Conservation (phyloP, 345 rosid genomes). For the Syzygium aromaticum region DNA sequence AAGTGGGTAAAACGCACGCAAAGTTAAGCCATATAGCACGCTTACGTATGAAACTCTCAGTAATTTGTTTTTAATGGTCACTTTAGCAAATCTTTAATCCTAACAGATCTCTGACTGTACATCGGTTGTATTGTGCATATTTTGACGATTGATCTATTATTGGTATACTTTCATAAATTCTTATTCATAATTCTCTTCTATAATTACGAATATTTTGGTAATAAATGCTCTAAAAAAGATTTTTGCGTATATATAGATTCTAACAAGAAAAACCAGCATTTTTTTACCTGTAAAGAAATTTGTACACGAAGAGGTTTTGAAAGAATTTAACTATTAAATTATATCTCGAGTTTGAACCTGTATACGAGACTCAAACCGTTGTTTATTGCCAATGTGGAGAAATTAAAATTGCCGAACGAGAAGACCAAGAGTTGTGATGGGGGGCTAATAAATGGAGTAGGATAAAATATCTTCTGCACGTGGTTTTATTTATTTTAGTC, state of each 20-base stretch:
- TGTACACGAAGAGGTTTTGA: not conserved
- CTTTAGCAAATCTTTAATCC: not conserved
- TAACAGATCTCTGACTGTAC: not conserved
- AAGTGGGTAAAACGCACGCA: too few relatives aligned
- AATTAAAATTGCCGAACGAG: too few relatives aligned
- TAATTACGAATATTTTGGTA: not conserved
- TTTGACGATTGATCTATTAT: not conserved
- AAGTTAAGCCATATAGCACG: not conserved
- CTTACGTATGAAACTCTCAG: fast-evolving
- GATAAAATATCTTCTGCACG: too few relatives aligned
- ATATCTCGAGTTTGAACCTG: too few relatives aligned
- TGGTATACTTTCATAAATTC: not conserved
- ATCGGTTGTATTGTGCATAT: not conserved
- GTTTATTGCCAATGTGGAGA: too few relatives aligned
- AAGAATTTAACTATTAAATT: too few relatives aligned
- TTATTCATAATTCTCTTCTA: not conserved
- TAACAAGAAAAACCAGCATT: not conserved
- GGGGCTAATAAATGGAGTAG: too few relatives aligned
- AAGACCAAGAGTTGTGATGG: too few relatives aligned
- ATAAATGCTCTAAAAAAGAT: not conserved
- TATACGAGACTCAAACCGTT: too few relatives aligned
- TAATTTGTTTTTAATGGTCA: not conserved
- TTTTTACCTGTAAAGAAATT: not conserved
- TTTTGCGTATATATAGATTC: not conserved
- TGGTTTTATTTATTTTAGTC: too few relatives aligned